Base-by-base conservation (phyloP, 169 alveolate genomes). In the Plasmodium inui region DNA sequence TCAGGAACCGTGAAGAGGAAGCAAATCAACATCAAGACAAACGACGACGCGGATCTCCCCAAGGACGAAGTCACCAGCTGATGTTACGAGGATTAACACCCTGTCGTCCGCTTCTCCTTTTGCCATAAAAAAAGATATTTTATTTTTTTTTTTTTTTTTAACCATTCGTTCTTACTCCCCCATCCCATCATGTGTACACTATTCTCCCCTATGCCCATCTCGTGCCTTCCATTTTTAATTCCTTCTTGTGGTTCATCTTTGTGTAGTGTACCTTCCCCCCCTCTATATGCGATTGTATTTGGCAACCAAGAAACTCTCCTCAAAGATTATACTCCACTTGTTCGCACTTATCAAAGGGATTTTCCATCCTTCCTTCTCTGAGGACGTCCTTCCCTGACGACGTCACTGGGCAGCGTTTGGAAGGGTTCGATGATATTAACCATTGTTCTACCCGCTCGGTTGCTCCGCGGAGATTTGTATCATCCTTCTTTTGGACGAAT, bases 11-110 rank as follows among this genome's bases (percentile, higher is more conserved):
- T 44, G 41, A 73, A 76, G 76, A 86, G 93, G 32, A 86, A 86
- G 32, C 80, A 86, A 8, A 86, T 86, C 46, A 86, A 76, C 44
- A 1, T 86, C 79, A 74, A 86, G 83, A 84, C 83, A 84, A 84
- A 72, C 39, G 76, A 84, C 79, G 39, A 73, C 28, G 12, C 53
- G 0, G 44, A 84, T 41, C 32, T 32, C 32, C 53, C 46, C 37
- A 22, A 83, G 73, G 46, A 28, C 41, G 37, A 26, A 32, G 72
- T 19, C 28, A 0, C 30, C 67, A 83, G 17, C 70, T 83, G 82
- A 83, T 37, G 90, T 19, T 39, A 82, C 71, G 41, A 41, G 46
- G 22, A 44, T 44, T 17, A 71, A 22, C 22, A 32, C 28, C 19
- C 57, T 12, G 10, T 6, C 53, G 30, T 28, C 19, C 78, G 22